Evolutionary conservation across 805 yeast genomes (phyloP).

Genomic region (Starmerella floris): DNA sequence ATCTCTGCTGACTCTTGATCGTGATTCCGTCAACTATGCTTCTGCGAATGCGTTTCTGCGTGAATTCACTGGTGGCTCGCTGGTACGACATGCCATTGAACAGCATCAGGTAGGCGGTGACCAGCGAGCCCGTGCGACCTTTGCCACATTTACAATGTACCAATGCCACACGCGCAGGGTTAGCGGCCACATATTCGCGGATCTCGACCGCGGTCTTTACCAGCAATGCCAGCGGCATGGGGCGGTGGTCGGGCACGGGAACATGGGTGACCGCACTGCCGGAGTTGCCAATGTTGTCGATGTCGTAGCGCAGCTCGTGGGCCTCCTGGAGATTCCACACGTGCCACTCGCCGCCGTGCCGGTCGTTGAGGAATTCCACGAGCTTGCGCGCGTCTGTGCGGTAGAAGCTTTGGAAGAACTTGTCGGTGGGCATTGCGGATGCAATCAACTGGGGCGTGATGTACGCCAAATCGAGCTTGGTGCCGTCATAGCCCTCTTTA

Average conservation of each 20-base stretch:
- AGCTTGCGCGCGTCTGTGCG: conserved; percentile 43
- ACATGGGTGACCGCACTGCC: conserved; percentile 27
- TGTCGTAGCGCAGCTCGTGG: conserved; percentile 31
- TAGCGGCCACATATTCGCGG: conserved; percentile 29
- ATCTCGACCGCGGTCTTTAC: conserved; percentile 36
- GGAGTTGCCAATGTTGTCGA: conserved; percentile 24
- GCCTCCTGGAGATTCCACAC: conserved; percentile 63
- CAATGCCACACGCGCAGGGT: conserved; percentile 40
- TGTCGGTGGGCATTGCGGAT: conserved; percentile 58
- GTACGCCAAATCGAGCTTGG: conserved; percentile 48
- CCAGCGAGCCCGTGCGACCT: conserved; percentile 75
- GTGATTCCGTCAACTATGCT: conserved; percentile 56
- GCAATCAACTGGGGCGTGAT: conserved; percentile 54
- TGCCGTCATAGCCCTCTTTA: not conserved
- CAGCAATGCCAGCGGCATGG: conserved; percentile 51
- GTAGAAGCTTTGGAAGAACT: conserved; percentile 33
- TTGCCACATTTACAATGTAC: conserved; percentile 86
- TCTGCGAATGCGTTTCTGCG: conserved; percentile 42
- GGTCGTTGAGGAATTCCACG: conserved; percentile 33
- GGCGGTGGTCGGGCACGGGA: conserved; percentile 68
- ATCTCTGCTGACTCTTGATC: conserved; percentile 55
- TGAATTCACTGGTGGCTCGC: conserved; percentile 42
- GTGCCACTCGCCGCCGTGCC: conserved; percentile 51
- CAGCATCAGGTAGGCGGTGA: conserved; percentile 57
- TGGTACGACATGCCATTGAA: conserved; percentile 29